Percentiles rank a stretch among this genome's conserved stretches.
phyloP scores from a whole-genome alignment of 2,329 filamentous ascomycete genomes.

The Aspergillus japonicus region DNA sequence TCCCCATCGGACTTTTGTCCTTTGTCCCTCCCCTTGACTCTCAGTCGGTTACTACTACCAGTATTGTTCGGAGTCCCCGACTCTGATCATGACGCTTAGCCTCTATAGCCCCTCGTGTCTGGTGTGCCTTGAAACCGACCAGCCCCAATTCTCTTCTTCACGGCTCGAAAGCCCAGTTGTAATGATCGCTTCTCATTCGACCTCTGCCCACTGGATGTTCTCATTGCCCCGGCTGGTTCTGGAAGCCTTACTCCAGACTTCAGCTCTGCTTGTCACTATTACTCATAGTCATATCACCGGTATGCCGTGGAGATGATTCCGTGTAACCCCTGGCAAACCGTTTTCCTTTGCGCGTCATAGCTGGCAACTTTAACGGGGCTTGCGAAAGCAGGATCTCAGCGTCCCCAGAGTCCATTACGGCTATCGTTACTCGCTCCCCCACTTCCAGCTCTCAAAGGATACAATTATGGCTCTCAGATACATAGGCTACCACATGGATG shows the following conservation, averaged over 20 bases:
- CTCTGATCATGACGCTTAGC: not conserved
- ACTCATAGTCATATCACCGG: not conserved
- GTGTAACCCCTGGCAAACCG: not conserved
- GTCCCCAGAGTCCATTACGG: not conserved
- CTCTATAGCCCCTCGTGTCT: not conserved
- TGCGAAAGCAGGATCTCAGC: not conserved
- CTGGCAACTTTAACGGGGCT: not conserved
- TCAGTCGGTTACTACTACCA: not conserved
- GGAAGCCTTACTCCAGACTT: not conserved
- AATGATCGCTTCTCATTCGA: not conserved
- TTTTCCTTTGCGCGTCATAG: not conserved
- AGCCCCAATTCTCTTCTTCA: not conserved
- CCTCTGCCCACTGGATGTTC: not conserved
- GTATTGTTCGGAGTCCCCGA: not conserved
- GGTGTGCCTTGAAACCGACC: not conserved
- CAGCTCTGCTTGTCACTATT: not conserved
- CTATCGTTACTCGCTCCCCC: not conserved
- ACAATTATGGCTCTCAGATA: not conserved
- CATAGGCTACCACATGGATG: not conserved
- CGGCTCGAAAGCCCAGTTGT: not conserved
- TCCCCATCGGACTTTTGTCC: not conserved
- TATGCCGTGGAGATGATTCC: not conserved
- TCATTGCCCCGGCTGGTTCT: not conserved
- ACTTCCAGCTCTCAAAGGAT: not conserved
- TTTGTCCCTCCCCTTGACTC: not conserved